Conservation (phyloP, 1,284 basidiomycete species). For the Retiboletus flavoniger region DNA sequence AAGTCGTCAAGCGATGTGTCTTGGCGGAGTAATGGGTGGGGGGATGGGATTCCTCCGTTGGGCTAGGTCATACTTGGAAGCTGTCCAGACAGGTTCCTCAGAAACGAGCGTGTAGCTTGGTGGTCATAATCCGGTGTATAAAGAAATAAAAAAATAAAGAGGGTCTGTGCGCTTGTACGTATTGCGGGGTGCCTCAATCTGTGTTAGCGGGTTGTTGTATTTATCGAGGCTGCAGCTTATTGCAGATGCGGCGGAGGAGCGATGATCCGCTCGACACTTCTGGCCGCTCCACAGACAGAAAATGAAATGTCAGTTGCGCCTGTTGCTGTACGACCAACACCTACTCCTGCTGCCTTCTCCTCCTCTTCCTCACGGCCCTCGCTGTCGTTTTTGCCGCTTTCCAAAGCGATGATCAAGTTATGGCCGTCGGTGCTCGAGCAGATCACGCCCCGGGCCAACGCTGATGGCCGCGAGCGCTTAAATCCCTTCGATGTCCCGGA, state of each 20-base stretch:
- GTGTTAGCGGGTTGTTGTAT: conserved; percentile 1
- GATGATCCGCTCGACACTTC: conserved; percentile 10
- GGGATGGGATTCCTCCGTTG: conserved; percentile 53
- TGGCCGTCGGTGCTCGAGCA: conserved; percentile 68
- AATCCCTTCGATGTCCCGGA: conserved; percentile 67
- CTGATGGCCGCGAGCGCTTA: conserved; percentile 50
- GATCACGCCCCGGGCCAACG: conserved; percentile 65
- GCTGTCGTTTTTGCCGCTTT: conserved; percentile 21
- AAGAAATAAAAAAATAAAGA: too few species aligned
- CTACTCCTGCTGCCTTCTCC: conserved; percentile 9
- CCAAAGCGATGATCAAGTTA: conserved; percentile 58
- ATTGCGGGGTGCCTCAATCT: neutral
- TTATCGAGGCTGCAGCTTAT: conserved; percentile 1
- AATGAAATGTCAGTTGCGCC: conserved; percentile 11
- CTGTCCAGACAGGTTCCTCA: conserved; percentile 17
- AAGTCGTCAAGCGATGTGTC: conserved; percentile 46
- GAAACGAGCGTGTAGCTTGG: neutral
- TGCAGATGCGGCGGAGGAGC: conserved; percentile 18
- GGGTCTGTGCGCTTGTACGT: conserved; percentile 11
- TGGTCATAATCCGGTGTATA: neutral
- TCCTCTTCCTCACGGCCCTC: conserved; percentile 21
- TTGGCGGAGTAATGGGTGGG: conserved; percentile 55
- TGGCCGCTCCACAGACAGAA: conserved; percentile 18
- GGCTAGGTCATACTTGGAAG: conserved; percentile 40
- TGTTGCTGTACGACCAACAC: conserved; percentile 15